phyloP scores from a whole-genome alignment of 768 basidiomycete species.

The Rhodotorula paludigena region DNA sequence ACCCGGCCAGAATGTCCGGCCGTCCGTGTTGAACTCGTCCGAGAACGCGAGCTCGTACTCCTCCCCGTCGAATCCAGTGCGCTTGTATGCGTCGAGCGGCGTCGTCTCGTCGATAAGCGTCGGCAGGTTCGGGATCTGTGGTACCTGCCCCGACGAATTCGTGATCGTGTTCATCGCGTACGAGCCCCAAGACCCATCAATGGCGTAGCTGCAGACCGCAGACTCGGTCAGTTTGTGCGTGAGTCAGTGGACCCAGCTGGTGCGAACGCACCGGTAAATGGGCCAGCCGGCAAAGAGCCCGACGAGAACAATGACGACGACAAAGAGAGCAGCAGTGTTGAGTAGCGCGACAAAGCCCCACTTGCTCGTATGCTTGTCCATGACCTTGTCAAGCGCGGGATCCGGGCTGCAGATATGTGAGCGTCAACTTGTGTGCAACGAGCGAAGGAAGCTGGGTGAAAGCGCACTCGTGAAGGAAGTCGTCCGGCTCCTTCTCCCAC shows the following conservation, averaged over 20 bases:
- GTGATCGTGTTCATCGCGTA: conserved; percentile 47
- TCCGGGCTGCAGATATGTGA: conserved; percentile 6
- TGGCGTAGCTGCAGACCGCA: not conserved
- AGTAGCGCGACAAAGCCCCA: conserved; percentile 78
- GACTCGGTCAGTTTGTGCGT: not conserved
- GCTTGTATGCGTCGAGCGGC: conserved; percentile 48
- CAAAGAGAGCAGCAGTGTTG: conserved; percentile 67
- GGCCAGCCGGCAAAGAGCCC: conserved; percentile 87
- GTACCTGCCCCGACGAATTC: conserved; percentile 82
- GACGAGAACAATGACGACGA: conserved; percentile 66
- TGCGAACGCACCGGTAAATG: conserved; percentile 48
- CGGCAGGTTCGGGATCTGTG: conserved; percentile 63
- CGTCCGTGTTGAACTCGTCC: conserved; percentile 73
- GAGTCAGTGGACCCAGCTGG: not conserved
- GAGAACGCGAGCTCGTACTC: conserved; percentile 79
- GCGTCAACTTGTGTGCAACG: not conserved
- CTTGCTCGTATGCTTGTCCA: conserved; percentile 56
- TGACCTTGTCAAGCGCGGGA: conserved; percentile 51
- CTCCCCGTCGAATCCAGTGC: conserved; percentile 63
- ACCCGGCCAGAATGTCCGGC: conserved; percentile 61
- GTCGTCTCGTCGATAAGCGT: conserved; percentile 72
- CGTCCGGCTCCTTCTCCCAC: conserved; percentile 42
- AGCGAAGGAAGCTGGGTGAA: not conserved
- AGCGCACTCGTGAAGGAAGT: conserved; percentile 39
- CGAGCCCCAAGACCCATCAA: conserved; percentile 10